Conservation (phyloP, 352 stramenopile species). For the Plasmopara halstedii region DNA sequence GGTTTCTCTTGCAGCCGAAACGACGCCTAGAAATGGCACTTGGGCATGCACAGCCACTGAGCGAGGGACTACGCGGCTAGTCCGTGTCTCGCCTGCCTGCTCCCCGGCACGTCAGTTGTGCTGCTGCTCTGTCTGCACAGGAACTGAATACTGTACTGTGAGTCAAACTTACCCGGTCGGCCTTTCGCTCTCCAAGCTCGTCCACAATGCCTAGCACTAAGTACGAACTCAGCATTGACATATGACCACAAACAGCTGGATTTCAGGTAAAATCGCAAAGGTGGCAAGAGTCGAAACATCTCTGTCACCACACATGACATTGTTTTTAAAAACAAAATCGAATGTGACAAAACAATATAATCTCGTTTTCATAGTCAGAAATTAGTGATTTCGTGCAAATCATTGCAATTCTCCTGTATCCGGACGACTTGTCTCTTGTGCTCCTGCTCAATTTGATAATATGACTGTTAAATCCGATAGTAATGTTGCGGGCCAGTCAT, state of each 20-base stretch:
- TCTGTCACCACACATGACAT: not conserved
- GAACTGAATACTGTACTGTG: conserved; percentile 3
- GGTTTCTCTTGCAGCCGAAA: conserved; percentile 9
- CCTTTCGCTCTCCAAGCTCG: too few relatives aligned
- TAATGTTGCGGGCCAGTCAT: conserved; percentile 3
- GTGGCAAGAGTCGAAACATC: not conserved
- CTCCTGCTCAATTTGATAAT: conserved; percentile 1
- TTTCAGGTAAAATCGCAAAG: not conserved
- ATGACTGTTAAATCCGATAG: not conserved
- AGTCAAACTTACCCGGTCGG: too few relatives aligned
- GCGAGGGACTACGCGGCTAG: not conserved
- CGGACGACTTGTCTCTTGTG: not conserved
- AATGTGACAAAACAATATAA: too few relatives aligned
- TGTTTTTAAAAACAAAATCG: too few relatives aligned
- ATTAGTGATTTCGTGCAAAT: not conserved
- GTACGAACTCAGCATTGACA: not conserved
- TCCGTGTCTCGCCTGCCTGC: conserved; percentile 5
- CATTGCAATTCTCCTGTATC: not conserved
- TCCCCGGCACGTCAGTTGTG: conserved; percentile 14
- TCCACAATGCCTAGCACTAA: too few relatives aligned
- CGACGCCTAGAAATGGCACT: conserved; percentile 16
- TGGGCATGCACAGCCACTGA: conserved; percentile 18
- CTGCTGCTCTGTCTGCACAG: conserved; percentile 14
- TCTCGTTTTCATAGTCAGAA: too few relatives aligned
- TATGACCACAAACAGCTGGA: not conserved